Percentiles rank a stretch among this genome's conserved stretches.
phyloP scores from a whole-genome alignment of 1,284 basidiomycete genomes.

The Termitomyces sp. region DNA sequence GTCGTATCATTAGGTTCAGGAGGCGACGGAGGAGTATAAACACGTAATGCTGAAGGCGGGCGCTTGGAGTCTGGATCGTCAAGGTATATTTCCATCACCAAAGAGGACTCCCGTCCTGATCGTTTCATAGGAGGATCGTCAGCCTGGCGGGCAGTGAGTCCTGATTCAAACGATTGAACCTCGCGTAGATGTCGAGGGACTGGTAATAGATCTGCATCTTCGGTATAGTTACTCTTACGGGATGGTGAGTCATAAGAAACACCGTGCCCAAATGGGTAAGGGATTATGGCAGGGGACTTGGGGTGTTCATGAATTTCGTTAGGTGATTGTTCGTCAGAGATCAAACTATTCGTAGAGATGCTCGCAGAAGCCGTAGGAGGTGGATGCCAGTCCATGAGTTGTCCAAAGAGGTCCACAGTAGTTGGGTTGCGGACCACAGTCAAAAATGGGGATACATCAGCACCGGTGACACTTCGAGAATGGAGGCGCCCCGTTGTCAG shows the following conservation, averaged over 20 bases:
- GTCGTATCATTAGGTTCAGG: conserved; percentile 12
- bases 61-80: conserved; percentile 24
- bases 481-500: conserved; percentile 50
- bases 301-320: conserved; percentile 15
- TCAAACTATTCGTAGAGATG: conserved; percentile 27
- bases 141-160: conserved; percentile 59
- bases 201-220: conserved; percentile 23
- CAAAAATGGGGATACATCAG: conserved; percentile 48
- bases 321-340: conserved; percentile 22
- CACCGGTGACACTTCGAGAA: conserved; percentile 73
- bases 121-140: conserved; percentile 22
- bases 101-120: conserved; percentile 15
- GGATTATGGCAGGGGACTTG: conserved; percentile 27
- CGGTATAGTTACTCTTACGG: conserved; percentile 24
- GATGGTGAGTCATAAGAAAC: conserved; percentile 58
- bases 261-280: conserved; percentile 59
- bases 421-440: conserved; percentile 20
- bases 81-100: conserved; percentile 13
- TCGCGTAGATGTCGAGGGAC: conserved; percentile 56
- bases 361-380: conserved; percentile 32
- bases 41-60: conserved; percentile 36
- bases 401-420: conserved; percentile 55
- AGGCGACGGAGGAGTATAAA: conserved; percentile 21
- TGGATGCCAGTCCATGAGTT: conserved; percentile 57
- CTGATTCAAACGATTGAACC: conserved; percentile 80